Evolutionary conservation across 352 stramenopile genomes (phyloP), one percentile per base, ranked within the genome.

Genomic region (Phytophthora megakarya): DNA sequence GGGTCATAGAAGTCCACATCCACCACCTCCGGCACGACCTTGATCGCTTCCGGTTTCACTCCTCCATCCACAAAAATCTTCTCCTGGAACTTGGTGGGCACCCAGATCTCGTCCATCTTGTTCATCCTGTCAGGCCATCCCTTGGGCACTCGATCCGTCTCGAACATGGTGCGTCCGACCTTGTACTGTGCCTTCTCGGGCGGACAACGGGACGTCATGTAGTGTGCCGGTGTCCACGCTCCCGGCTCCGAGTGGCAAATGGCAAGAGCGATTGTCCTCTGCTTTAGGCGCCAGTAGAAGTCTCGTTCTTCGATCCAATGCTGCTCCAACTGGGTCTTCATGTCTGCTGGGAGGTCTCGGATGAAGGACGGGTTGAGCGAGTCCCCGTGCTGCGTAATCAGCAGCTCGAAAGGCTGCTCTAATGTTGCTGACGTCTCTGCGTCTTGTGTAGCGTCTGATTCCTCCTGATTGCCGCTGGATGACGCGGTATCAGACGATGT

Each of bases 101-200:
- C 93, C 90, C 91, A 98, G 43, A 97, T 91, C 76, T 98, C 92
- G 69, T 98, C 84, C 88, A 98, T 96, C 11, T 71, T 65, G 57
- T 96, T 93, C 80, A 98, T 93, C 45, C 92, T 77, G 15, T 88
- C 67, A 3, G 75, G 35, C 93, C 93, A 98, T 22, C 91, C 93
- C n/a, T 65, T 77, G 7, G 93, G 93, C 47, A 98, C 73, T 56
- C 93, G 81, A 65, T 98, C 93, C 35, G 93, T 98, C 75, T 98
- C 94, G 57, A 98, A 98, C 94, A 98, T 98, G 2, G 94, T 98
- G 2, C 94, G 64, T 12, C 94, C 94, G 8, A 98, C 80, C 0
- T 55, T 79, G 63, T 90, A 97, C 45, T 44, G 45, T 6, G 80
- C 68, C 0, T 67, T 58, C 2, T 58, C 18, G 0, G 85, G 86